Evolutionary conservation across 73 alveolate species (phyloP), one percentile per base, ranked within the genome.

Genomic region (Stentor roeselii): DNA sequence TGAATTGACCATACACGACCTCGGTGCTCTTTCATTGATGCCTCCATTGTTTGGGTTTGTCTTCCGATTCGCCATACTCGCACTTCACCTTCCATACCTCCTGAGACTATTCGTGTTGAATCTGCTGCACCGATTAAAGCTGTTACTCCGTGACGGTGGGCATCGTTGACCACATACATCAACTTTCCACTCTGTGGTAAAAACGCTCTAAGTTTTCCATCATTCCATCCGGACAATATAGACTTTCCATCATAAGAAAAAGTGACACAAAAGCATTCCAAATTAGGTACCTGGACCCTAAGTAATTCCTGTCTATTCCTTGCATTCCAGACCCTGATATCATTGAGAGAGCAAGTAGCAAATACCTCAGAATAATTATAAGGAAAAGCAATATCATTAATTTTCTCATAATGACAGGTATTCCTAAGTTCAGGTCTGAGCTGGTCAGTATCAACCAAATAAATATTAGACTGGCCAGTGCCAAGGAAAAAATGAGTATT

Each of bases 31-130:
- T 96, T 96, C 88, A 96, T 87, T 0, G 99, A 95, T 34, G 98
- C 97, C 40, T 96, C 98, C 99, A 96, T 95, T 39, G 87, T 91
- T 84, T 93, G 90, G 38, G 98, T 91, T 89, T 88, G 85, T 80
- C 86, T 90, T 41, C 92, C 96, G 59, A 96, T 95, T 80, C 93
- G 95, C 99, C 99, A 96, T 78, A 96, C 97, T 85, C 99, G 92
- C 41, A 96, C 98, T 82, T 95, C 99, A 31, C 99, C 99, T 87
- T 96, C 98, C 92, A 95, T 93, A 60, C 99, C 99, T n/a, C 99
- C 99, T 14, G 98, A 91, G n/a, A 96, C 92, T n/a, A 91, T 88
- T 88, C 94, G 89, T 37, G 84, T 37, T 82, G 97, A 87, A 83
- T 88, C 87, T 41, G 86, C 59, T 36, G 88, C 90, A 15, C 91